A percentile compares a stretch with the other conserved stretches of the same genome.
Evolutionary conservation across 2,329 filamentous ascomycete genomes (phyloP).

Genomic region (Penicillium sp.): DNA sequence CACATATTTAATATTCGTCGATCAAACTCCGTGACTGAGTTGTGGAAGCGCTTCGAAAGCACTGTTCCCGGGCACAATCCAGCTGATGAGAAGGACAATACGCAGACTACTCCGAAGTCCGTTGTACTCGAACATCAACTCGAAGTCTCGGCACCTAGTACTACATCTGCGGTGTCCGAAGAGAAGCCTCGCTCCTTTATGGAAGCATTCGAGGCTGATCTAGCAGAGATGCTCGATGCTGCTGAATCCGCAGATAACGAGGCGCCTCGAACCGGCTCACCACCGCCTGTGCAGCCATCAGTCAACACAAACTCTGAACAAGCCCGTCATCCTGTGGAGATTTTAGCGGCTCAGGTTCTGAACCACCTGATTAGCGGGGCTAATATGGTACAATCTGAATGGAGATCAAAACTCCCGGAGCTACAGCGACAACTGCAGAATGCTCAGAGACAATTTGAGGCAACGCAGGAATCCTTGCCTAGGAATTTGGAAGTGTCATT

Average conservation of each 20-base stretch:
- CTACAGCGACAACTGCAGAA: slow-evolving; percentile 37
- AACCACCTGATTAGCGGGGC: slow-evolving; percentile 35
- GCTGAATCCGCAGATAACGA: slow-evolving; percentile 12
- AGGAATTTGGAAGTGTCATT: slow-evolving; percentile 37
- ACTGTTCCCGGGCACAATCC: slow-evolving; percentile 1
- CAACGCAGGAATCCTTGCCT: slow-evolving; percentile 36
- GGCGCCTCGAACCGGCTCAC: slow-evolving; percentile 11
- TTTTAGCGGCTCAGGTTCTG: slow-evolving; percentile 33
- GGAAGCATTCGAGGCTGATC: slow-evolving; percentile 40
- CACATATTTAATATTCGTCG: slow-evolving; percentile 48
- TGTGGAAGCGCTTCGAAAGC: slow-evolving; percentile 38
- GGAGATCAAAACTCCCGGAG: slow-evolving; percentile 37
- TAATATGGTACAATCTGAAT: slow-evolving; percentile 36
- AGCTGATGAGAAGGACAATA: slow-evolving; percentile 2
- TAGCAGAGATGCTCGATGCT: slow-evolving; percentile 35
- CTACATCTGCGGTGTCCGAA: slow-evolving; percentile 6
- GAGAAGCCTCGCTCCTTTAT: slow-evolving; percentile 34
- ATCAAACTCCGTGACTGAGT: slow-evolving; percentile 37
- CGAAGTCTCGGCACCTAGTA: slow-evolving; percentile 14
- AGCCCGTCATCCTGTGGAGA: slow-evolving; percentile 27
- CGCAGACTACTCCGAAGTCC: neutral
- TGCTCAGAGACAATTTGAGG: slow-evolving; percentile 33
- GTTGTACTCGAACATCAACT: slow-evolving; percentile 1
- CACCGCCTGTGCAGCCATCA: slow-evolving; percentile 12
- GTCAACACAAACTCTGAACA: slow-evolving; percentile 12